Conservation (phyloP, 805 yeast genomes). For the Candida peoriensis region DNA sequence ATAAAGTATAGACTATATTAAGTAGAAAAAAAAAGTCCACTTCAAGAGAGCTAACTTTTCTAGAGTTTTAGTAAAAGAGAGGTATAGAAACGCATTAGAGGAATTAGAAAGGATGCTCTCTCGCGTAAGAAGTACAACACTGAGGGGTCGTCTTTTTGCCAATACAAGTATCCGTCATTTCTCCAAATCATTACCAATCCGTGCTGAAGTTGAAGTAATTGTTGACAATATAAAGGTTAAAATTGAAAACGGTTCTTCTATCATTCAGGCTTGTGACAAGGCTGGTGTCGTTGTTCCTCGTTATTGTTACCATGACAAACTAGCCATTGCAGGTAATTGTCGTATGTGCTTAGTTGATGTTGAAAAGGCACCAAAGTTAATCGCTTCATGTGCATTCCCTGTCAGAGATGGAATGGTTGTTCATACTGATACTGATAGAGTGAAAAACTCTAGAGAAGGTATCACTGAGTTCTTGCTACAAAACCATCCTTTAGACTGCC, state of each 20-base stretch:
- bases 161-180: conserved; percentile 22
- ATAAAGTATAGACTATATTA: too few species aligned
- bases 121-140: conserved; percentile 6
- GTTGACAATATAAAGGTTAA: conserved; percentile 68
- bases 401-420: conserved; percentile 89
- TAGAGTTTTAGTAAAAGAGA: too few species aligned
- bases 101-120: conserved; percentile 14
- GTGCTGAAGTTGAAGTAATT: conserved; percentile 53
- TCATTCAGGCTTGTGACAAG: conserved; percentile 87
- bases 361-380: conserved; percentile 83
- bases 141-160: neutral
- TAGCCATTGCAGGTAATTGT: conserved; percentile 89
- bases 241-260: conserved; percentile 82
- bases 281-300: conserved; percentile 87
- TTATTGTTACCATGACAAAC: conserved; percentile 87
- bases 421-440: conserved; percentile 71
- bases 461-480: conserved; percentile 85
- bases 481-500: conserved; percentile 90
- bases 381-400: conserved; percentile 90
- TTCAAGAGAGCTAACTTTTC: too few species aligned
- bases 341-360: conserved; percentile 91
- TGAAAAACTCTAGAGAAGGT: conserved; percentile 80
- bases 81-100: too few species aligned
- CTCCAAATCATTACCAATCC: conserved; percentile 27
- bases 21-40: too few species aligned